Evolutionary conservation across 306 rosid genomes (phyloP), one percentile per base, ranked within the genome.

Genomic region (Vigna trinervia): DNA sequence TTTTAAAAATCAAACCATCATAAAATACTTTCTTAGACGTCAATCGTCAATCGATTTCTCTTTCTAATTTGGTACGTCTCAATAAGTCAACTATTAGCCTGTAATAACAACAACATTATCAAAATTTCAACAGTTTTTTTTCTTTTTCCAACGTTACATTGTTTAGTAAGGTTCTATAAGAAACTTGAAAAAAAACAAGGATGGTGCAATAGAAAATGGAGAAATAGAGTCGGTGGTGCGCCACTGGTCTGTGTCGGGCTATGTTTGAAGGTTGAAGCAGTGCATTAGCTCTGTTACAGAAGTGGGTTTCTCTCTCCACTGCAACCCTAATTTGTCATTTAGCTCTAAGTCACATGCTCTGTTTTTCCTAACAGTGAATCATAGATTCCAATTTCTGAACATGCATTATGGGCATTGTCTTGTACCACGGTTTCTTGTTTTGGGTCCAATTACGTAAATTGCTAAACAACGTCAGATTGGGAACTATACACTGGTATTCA

Each of bases 311-410:
- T 77, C 52, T 34, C 45, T 6, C 7, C 5, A 4, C 5, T 76
- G 82, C 81, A 77, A 46, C 17, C 6, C 56, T 51, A 73, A 23
- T 56, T 65, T 82, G 80, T 73, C 82, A 82, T 71, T 72, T 82
- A 62, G 45, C 76, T n/a, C 75, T 61, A 41, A 20, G 36, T 73
- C 86, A 82, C 83, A 58, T 78, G 86, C 67, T 23, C 17, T 57
- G 48, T 34, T 38, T 63, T 67, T 43, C 8, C 30, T 34, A 15
- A 32, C 53, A 63, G 8, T 26, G 53, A 8, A 8, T 41, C 46
- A 41, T 8, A 41, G 17, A 60, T 60, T 77, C 73, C 79, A 71
- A 54, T 23, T 62, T 77, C 69, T 71, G 48, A 64, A 38, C 52
- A 57, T 78, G 73, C 68, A 67, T 73, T 73, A 57, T 78, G 68